Conservation (phyloP, 169 alveolate species). For the Plasmodium ovale region DNA sequence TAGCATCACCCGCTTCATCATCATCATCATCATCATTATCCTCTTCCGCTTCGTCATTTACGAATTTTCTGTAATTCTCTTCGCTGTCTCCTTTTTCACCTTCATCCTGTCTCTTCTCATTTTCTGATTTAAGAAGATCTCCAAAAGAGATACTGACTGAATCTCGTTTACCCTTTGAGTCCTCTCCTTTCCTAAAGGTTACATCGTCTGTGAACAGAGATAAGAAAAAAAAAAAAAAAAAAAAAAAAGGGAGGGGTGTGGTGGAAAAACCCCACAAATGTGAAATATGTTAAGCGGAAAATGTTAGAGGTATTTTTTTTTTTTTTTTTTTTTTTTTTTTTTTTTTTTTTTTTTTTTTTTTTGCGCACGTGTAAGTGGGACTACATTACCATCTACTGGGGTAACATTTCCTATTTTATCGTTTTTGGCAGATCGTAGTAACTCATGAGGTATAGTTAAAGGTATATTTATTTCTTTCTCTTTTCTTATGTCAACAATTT, state of each 20-base stretch:
- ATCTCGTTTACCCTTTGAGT: neutral
- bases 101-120: conserved; percentile 8
- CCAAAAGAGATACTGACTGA: conserved; percentile 11
- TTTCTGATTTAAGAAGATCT: conserved; percentile 36
- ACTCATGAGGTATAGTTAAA: conserved; percentile 16
- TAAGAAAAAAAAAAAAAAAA: neutral
- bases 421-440: conserved; percentile 28
- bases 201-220: conserved; percentile 15
- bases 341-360: no score
- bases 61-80: neutral
- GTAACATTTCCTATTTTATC: no score
- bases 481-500: conserved; percentile 55
- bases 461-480: conserved; percentile 56
- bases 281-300: no score
- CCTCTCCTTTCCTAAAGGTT: conserved; percentile 21
- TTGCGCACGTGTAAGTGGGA: no score
- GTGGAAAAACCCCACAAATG: no score
- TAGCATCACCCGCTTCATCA: neutral
- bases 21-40: neutral
- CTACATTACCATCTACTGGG: no score
- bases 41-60: neutral
- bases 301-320: neutral
- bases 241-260: neutral
- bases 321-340: no score
- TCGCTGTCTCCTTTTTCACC: neutral